phyloP scores from a whole-genome alignment of 2,329 filamentous ascomycete species.

The Didymella lethalis region DNA sequence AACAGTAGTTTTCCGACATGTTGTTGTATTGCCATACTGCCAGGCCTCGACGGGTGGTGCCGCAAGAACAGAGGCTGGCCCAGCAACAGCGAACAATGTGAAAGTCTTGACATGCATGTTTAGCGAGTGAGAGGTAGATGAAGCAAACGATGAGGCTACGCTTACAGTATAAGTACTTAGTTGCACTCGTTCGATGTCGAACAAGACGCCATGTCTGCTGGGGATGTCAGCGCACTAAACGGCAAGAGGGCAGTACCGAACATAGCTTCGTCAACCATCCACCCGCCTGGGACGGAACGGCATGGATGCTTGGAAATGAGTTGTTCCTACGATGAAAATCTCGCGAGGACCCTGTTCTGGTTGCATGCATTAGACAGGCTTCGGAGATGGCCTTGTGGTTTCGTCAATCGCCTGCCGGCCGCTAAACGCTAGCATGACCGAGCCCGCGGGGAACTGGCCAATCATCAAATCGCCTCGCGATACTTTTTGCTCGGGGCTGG shows the following conservation, averaged over 20 bases:
- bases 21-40: constrained; percentile 32
- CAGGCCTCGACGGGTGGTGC: constrained; percentile 25
- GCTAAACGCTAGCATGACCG: constrained; percentile 5
- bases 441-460: constrained; percentile 1
- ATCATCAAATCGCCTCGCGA: not conserved
- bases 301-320: not conserved
- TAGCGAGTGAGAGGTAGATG: not conserved
- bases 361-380: constrained; percentile 1
- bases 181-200: not conserved
- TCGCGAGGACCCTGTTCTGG: constrained; percentile 2
- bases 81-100: constrained; percentile 4
- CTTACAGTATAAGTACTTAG: constrained; percentile 1
- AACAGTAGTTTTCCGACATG: constrained; percentile 45
- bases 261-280: not conserved
- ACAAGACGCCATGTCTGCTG: constrained; percentile 1
- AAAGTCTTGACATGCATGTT: constrained; percentile 9
- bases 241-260: constrained; percentile 2
- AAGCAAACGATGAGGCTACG: not conserved
- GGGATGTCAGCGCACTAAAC: constrained; percentile 12
- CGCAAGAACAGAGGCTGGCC: constrained; percentile 19
- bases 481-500: not conserved
- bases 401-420: not conserved
- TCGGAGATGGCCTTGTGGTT: constrained; percentile 1
- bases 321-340: not conserved
- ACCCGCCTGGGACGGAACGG: not conserved